Percentiles rank a stretch among this genome's conserved stretches.
Conservation (phyloP, 441 rosid species). For the Mallotus japonicus region DNA sequence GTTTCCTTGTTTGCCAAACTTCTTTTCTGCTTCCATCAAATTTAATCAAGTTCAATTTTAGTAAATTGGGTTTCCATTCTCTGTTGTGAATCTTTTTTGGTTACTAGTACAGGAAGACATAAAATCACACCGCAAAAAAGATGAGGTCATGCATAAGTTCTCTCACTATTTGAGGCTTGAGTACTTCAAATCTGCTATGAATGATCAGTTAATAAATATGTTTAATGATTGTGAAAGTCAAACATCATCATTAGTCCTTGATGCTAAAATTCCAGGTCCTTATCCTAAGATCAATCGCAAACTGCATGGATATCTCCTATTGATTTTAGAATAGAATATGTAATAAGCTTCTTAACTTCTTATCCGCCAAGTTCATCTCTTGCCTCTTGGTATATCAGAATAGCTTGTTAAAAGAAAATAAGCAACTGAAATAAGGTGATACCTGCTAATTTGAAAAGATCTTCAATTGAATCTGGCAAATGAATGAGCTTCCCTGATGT, state of each 20-base stretch:
- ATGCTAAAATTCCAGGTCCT: too few relatives aligned
- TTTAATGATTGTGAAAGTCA: not conserved
- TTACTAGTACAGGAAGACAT: not conserved
- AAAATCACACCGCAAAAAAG: not conserved
- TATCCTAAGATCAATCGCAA: too few relatives aligned
- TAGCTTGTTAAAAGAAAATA: not conserved
- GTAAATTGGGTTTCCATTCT: not conserved
- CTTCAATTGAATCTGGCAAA: constrained; percentile 64
- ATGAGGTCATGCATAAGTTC: not conserved
- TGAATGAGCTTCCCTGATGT: constrained; percentile 56
- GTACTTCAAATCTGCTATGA: not conserved
- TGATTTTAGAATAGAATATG: not conserved
- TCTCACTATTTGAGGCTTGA: not conserved
- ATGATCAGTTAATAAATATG: not conserved
- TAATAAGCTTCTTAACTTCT: too few relatives aligned
- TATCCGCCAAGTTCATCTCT: too few relatives aligned
- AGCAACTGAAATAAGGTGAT: constrained; percentile 10
- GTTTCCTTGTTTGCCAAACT: constrained; percentile 70
- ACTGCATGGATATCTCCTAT: not conserved
- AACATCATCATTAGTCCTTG: too few relatives aligned
- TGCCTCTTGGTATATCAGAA: not conserved
- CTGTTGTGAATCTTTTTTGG: not conserved
- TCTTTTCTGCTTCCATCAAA: constrained; percentile 56
- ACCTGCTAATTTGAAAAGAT: constrained; percentile 75
- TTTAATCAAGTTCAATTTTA: constrained; percentile 17